These are phyloP conservation scores for Populus hybrid DNA, from an alignment of 441 rosid species.

Conservation along the genomic window DNA sequence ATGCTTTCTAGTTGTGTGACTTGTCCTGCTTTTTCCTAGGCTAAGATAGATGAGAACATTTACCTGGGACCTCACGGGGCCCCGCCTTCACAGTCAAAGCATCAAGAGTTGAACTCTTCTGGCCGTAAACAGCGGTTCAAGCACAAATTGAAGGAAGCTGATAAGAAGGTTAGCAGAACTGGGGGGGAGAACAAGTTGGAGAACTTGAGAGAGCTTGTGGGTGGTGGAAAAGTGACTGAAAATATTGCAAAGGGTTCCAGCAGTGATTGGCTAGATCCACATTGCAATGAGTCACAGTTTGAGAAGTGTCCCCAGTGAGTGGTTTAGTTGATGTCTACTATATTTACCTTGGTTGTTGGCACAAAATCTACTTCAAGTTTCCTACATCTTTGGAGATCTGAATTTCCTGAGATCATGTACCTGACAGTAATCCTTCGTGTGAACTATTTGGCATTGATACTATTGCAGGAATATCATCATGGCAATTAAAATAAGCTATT, in stretches of 20 bases:
- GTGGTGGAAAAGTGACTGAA: constrained; percentile 37
- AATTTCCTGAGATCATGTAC: constrained; percentile 21
- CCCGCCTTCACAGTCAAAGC: constrained; percentile 69
- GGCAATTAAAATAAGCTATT: neutral
- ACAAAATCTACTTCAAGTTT: neutral
- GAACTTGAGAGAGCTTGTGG: constrained; percentile 72
- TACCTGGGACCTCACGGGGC: constrained; percentile 94
- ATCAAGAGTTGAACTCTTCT: constrained; percentile 46
- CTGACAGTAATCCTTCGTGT: constrained; percentile 18
- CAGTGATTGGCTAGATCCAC: constrained; percentile 89
- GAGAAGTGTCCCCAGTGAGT: constrained; percentile 55
- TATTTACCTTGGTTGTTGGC: neutral
- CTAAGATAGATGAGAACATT: constrained; percentile 59
- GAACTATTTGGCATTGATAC: constrained; percentile 6
- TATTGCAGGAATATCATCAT: neutral
- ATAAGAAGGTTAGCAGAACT: constrained; percentile 46
- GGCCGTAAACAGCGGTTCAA: constrained; percentile 79
- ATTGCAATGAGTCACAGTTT: constrained; percentile 80
- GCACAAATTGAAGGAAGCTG: constrained; percentile 86
- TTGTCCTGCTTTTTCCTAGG: constrained; percentile 27
- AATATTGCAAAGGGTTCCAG: constrained; percentile 48
- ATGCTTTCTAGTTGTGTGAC: neutral
- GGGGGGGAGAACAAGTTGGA: constrained; percentile 90
- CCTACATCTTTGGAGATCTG: constrained; percentile 17
- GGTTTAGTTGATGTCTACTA: constrained; percentile 6